phyloP scores from a whole-genome alignment of 768 basidiomycete genomes.

The Wakefieldia striispora region DNA sequence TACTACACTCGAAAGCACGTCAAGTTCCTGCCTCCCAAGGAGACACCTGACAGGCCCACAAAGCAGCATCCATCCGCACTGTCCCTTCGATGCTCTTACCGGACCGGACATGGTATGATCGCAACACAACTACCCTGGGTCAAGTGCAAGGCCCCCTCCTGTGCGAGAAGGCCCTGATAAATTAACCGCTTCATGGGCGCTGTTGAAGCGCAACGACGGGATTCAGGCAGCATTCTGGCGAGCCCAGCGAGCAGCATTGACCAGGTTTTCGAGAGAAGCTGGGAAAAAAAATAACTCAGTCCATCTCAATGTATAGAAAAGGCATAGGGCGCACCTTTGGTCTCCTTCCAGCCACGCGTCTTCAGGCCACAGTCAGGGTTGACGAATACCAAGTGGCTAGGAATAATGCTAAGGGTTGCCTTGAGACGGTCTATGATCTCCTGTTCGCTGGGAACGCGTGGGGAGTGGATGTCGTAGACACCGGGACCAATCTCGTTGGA shows the following conservation, averaged over 20 bases:
- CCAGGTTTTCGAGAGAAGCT: slow-evolving; percentile 83
- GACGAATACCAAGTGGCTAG: slow-evolving; percentile 79
- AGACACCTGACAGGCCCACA: slow-evolving; percentile 25
- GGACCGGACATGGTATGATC: slow-evolving; percentile 25
- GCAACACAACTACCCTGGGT: slow-evolving; percentile 55
- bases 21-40: slow-evolving; percentile 25
- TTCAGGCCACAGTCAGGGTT: slow-evolving; percentile 99
- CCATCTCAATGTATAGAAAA: neutral
- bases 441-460: slow-evolving; percentile 89
- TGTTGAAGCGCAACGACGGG: slow-evolving; percentile 80
- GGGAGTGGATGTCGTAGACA: slow-evolving; percentile 99
- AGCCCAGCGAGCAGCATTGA: slow-evolving; percentile 91
- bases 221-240: slow-evolving; percentile 68
- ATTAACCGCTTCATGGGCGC: slow-evolving; percentile 72
- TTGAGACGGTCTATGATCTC: slow-evolving; percentile 94
- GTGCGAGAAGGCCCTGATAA: slow-evolving; percentile 38
- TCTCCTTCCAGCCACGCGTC: slow-evolving; percentile 99
- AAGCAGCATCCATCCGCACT: slow-evolving; percentile 21
- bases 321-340: slow-evolving; percentile 55
- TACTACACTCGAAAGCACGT: slow-evolving; percentile 41
- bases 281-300: slow-evolving; percentile 6
- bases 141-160: slow-evolving; percentile 38
- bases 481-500: slow-evolving; percentile 97
- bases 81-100: slow-evolving; percentile 16
- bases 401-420: slow-evolving; percentile 79